phyloP scores from a whole-genome alignment of 192 early-diverging fungal genomes.

The Dispira simplex region DNA sequence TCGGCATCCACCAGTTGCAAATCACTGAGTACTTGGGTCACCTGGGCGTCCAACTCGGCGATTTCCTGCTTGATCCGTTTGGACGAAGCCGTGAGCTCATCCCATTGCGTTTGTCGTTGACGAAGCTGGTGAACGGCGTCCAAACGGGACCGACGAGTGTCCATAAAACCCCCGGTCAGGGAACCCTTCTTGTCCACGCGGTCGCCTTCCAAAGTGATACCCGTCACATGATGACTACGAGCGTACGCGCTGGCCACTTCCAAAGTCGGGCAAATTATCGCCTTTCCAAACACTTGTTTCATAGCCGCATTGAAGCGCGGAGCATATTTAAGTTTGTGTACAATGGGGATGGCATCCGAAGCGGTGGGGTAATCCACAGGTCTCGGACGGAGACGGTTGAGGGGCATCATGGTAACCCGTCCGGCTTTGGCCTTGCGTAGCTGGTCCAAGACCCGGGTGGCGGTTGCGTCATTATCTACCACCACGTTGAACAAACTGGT shows the following conservation, averaged over 20 bases:
- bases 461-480: constrained; percentile 87
- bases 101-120: constrained; percentile 23
- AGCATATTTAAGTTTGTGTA: constrained; percentile 61
- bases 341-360: constrained; percentile 69
- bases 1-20: constrained; percentile 37
- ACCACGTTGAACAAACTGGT: constrained; percentile 88
- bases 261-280: constrained; percentile 71
- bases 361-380: constrained; percentile 41
- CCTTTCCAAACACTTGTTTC: constrained; percentile 83
- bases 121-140: constrained; percentile 51
- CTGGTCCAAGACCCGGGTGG: constrained; percentile 51
- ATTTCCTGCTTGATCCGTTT: constrained; percentile 36
- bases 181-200: constrained; percentile 86
- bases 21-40: constrained; percentile 39
- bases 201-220: constrained; percentile 86
- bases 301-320: constrained; percentile 55
- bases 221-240: constrained; percentile 54
- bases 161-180: constrained; percentile 79
- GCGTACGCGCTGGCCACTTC: constrained; percentile 70
- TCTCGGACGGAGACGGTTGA: constrained; percentile 65
- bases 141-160: constrained; percentile 54
- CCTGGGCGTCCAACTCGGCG: constrained; percentile 35
- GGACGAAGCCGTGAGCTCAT: constrained; percentile 22
- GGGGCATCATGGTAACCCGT: constrained; percentile 89
- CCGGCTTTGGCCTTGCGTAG: constrained; percentile 42